These are phyloP conservation scores for Cercospora zeae-maydis DNA, from an alignment of 2,329 filamentous ascomycete species.

Conservation along the genomic window DNA sequence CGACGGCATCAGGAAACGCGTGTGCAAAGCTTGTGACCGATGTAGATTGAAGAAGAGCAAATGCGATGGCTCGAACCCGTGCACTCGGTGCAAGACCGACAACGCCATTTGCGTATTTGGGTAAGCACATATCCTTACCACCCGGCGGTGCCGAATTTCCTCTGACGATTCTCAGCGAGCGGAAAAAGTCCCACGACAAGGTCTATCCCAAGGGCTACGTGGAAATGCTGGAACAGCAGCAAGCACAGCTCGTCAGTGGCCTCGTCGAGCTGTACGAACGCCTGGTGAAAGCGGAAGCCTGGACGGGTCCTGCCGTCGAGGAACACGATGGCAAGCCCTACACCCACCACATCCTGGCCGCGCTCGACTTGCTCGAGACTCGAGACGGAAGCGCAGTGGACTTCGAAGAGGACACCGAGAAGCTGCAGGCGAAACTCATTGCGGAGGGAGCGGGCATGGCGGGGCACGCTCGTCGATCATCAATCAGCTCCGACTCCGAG, in stretches of 20 bases:
- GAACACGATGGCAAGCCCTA: slow-evolving; percentile 56
- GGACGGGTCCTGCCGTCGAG: slow-evolving; percentile 54
- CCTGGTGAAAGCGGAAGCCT: slow-evolving; percentile 50
- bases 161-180: slow-evolving; percentile 40
- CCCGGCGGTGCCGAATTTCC: neutral
- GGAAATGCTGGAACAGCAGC: slow-evolving; percentile 65
- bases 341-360: slow-evolving; percentile 61
- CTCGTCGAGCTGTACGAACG: slow-evolving; percentile 59
- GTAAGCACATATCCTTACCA: slow-evolving; percentile 21
- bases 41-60: slow-evolving; percentile 66
- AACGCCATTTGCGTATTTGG: slow-evolving; percentile 64
- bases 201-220: slow-evolving; percentile 66
- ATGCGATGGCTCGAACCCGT: slow-evolving; percentile 62
- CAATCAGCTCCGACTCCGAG: slow-evolving; percentile 57
- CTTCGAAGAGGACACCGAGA: slow-evolving; percentile 58
- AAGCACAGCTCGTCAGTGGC: slow-evolving; percentile 58
- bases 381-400: slow-evolving; percentile 48
- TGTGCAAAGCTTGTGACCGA: slow-evolving; percentile 64
- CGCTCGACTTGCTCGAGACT: slow-evolving; percentile 55
- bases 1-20: slow-evolving; percentile 51
- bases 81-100: slow-evolving; percentile 60
- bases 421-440: slow-evolving; percentile 55
- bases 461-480: slow-evolving; percentile 47
- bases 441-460: slow-evolving; percentile 50
- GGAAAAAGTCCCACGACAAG: slow-evolving; percentile 65